phyloP scores from a whole-genome alignment of 371 early-diverging fungal genomes.

The Syncephalastrum contaminatum region DNA sequence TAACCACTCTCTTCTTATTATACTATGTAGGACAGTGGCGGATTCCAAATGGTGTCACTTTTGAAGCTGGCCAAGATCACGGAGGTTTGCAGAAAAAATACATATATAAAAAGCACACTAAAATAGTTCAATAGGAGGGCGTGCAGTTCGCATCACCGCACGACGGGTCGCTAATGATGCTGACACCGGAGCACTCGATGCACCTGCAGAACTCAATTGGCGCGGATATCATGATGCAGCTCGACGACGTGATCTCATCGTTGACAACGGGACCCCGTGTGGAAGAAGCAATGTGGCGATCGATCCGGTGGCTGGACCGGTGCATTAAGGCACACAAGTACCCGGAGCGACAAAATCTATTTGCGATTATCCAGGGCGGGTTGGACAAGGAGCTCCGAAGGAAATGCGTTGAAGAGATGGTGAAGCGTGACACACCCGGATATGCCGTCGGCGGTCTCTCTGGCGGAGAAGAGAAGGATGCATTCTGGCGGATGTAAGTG shows the following conservation, averaged over 20 bases:
- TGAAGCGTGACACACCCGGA: constrained; percentile 86
- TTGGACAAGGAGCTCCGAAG: constrained; percentile 74
- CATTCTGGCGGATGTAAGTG: constrained; percentile 82
- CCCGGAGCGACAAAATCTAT: constrained; percentile 81
- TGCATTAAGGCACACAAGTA: constrained; percentile 82
- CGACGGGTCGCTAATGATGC: constrained; percentile 77
- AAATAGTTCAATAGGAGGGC: constrained; percentile 58
- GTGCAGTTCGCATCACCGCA: constrained; percentile 89
- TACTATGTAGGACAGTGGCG: constrained; percentile 74
- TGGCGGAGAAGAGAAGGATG: constrained; percentile 95
- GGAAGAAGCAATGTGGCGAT: constrained; percentile 93
- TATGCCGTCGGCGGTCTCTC: constrained; percentile 95
- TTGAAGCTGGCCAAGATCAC: constrained; percentile 84
- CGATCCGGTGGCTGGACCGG: constrained; percentile 95
- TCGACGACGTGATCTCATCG: constrained; percentile 96
- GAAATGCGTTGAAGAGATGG: constrained; percentile 84
- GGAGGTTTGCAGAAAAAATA: constrained; percentile 43
- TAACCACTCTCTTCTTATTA: not conserved
- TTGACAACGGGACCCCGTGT: constrained; percentile 80
- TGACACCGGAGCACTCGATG: constrained; percentile 97
- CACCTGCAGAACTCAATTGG: constrained; percentile 93
- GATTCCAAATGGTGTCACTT: constrained; percentile 96
- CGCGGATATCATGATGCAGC: constrained; percentile 97
- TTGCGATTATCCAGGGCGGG: constrained; percentile 97
- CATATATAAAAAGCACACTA: not conserved